Conservation (phyloP, 805 yeast genomes). For the Naumovozyma dairenensis region DNA sequence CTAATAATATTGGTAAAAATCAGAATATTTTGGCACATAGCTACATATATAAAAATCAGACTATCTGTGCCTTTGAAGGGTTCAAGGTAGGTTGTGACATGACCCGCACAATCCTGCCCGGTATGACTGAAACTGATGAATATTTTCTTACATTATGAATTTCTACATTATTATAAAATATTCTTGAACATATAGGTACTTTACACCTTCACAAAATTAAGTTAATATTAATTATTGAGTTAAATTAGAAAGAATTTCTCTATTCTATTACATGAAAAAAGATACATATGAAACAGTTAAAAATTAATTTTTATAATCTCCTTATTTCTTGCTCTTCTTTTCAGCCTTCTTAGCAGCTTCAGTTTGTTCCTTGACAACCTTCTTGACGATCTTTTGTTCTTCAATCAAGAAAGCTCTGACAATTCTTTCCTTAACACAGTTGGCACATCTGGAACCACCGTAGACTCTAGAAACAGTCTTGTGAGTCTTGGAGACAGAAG, state of each 20-base stretch:
- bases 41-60: too few relatives aligned
- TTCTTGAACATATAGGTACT: too few relatives aligned
- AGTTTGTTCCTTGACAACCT: slow-evolving; percentile 94
- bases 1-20: too few relatives aligned
- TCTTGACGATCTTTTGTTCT: slow-evolving; percentile 99
- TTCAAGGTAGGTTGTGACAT: too few relatives aligned
- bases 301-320: not conserved
- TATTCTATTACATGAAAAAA: slow-evolving; percentile 1
- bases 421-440: slow-evolving; percentile 98
- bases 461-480: slow-evolving; percentile 98
- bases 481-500: slow-evolving; percentile 87
- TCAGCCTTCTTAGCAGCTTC: slow-evolving; percentile 67
- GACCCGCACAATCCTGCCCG: too few relatives aligned
- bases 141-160: too few relatives aligned
- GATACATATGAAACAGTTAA: not conserved
- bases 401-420: slow-evolving; percentile 99
- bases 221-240: too few relatives aligned
- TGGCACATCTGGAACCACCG: slow-evolving; percentile 99
- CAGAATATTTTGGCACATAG: too few relatives aligned
- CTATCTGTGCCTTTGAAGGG: too few relatives aligned
- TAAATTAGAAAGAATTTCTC: not conserved
- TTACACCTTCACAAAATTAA: too few relatives aligned
- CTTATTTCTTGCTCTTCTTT: slow-evolving; percentile 16
- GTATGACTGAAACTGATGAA: too few relatives aligned
- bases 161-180: too few relatives aligned